Percentiles rank a stretch among this genome's conserved stretches.
phyloP scores from a whole-genome alignment of 2,329 filamentous ascomycete genomes.

The Pseudopyricularia cyperi region DNA sequence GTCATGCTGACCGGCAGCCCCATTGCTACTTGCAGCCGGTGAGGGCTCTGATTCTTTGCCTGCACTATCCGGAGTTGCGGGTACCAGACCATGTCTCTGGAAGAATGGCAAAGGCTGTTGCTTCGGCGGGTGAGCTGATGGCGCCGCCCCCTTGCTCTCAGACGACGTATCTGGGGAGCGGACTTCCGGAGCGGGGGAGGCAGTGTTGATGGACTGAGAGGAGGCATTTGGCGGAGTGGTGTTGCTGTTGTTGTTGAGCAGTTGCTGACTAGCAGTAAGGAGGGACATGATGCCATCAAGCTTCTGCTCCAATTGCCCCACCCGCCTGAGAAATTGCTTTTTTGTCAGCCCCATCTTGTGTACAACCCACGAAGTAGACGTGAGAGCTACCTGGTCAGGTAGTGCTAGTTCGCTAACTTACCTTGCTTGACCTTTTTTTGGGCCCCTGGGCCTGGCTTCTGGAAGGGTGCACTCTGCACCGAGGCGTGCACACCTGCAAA shows the following conservation, averaged over 20 bases:
- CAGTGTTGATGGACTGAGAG: neutral
- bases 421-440: conserved; percentile 9
- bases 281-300: conserved; percentile 25
- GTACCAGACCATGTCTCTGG: neutral
- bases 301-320: conserved; percentile 24
- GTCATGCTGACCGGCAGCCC: neutral
- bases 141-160: neutral
- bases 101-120: neutral
- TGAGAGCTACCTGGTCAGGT: neutral
- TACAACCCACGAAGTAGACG: neutral
- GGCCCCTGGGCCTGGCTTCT: conserved; percentile 10
- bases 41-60: neutral
- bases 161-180: neutral
- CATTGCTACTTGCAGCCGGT: neutral
- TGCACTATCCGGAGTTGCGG: neutral
- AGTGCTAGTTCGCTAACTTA: neutral
- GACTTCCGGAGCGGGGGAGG: neutral
- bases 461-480: conserved; percentile 9
- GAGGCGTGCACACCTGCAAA: conserved; percentile 12
- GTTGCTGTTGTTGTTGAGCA: conserved; percentile 6
- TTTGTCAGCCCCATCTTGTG: neutral
- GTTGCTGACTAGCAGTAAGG: conserved; percentile 17
- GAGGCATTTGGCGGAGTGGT: neutral
- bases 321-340: conserved; percentile 12
- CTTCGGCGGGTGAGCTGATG: neutral